These are phyloP conservation scores for Nyctanthes arbortristis DNA, from an alignment of 257 asterid genomes.

Conservation along the genomic window DNA sequence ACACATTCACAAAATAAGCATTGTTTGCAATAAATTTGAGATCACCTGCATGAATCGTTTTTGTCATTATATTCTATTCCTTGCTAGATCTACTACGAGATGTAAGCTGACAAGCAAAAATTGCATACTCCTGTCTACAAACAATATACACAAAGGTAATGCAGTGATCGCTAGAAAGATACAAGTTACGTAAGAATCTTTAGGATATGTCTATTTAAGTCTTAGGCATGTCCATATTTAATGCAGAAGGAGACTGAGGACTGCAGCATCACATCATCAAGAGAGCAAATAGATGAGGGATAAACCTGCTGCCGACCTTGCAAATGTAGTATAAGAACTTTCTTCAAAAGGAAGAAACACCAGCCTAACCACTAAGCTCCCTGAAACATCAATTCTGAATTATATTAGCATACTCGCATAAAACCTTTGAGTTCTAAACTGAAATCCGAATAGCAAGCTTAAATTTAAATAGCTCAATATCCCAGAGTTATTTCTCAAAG, in stretches of 20 bases:
- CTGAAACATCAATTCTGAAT: conserved; percentile 53
- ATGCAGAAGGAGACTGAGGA: neutral
- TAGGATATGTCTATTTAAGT: neutral
- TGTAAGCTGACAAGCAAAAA: neutral
- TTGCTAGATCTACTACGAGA: neutral
- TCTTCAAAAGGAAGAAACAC: conserved; percentile 97
- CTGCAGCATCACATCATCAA: conserved; percentile 1
- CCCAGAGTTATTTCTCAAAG: conserved; percentile 9
- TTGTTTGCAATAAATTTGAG: neutral
- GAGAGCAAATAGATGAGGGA: conserved; percentile 37
- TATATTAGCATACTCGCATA: conserved; percentile 20
- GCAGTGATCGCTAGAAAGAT: neutral
- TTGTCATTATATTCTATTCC: neutral
- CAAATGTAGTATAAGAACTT: conserved; percentile 89
- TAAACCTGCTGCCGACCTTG: conserved; percentile 98
- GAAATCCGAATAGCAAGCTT: conserved; percentile 17
- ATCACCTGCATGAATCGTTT: neutral
- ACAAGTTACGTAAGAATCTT: neutral
- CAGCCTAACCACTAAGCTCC: conserved; percentile 97
- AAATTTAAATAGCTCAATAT: conserved; percentile 14
- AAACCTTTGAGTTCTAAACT: conserved; percentile 12
- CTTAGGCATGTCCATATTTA: no score
- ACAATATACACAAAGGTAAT: no score
- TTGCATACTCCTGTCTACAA: neutral
- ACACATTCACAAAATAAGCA: neutral